Evolutionary conservation across 139 green algal species (phyloP), one percentile per base, ranked within the genome.

Genomic region (Picochlorum sp.): DNA sequence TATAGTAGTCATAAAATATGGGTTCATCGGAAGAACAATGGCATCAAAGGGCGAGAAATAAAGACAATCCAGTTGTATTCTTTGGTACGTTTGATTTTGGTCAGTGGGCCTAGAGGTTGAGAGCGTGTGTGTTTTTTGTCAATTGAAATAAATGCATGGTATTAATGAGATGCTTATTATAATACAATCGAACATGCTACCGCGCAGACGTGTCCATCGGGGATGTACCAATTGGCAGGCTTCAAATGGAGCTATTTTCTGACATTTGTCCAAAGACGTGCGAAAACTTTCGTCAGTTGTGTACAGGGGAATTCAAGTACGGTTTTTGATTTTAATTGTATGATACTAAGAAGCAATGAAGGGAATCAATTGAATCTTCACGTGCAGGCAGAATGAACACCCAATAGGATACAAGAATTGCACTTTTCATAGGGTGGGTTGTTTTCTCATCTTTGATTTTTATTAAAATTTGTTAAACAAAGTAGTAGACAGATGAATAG

Each of bases 281-380:
- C 4, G 89, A 97, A 50, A 96, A 90, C 70, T 89, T 95, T 40
- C 54, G 90, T 39, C 91, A 97, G 54, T 73, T 96, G 0, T 97
- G 89, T 65, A 97, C 91, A 8, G 91, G 91, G 0, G 91, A 98
- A 57, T 84, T 80, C 61, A 78, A 78, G 84, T 88, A 55, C 28
- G 65, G n/a, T 18, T 2, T 13, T 3, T 47, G 0, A 2, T 47
- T 9, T 18, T 41, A 12, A 12, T 41, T n/a, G n/a, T n/a, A n/a
- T n/a, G n/a, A n/a, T n/a, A n/a, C n/a, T n/a, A n/a, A n/a, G n/a
- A n/a, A n/a, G n/a, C n/a, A n/a, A 41, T n/a, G 35, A 41, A 41
- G 35, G 9, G 9, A 41, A 41, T n/a, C 35, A 9, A n/a, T 41
- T 50, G 18, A 22, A 22, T 22, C 20, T 50, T 7, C 16, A 26